A percentile compares a stretch with the other conserved stretches of the same genome.
Evolutionary conservation across 176 grass and related monocot species (phyloP).

Genomic region (Calamus simplicifolius): DNA sequence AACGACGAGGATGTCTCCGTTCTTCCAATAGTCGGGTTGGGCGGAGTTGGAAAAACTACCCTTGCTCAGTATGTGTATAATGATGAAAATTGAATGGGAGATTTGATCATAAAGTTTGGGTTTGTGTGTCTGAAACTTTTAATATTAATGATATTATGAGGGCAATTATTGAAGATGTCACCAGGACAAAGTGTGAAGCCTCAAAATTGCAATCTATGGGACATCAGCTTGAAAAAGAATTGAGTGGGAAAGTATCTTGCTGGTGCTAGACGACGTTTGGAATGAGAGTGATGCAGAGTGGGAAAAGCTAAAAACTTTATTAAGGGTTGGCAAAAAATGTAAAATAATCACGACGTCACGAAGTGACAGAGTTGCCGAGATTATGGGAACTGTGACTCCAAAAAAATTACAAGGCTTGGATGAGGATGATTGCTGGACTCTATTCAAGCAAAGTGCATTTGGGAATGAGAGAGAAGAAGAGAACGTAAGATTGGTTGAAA

Average conservation of each 20-base stretch:
- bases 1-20: neutral
- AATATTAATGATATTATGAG: too few species aligned
- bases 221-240: too few species aligned
- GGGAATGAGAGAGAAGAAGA: too few species aligned
- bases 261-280: too few species aligned
- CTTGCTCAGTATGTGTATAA: slow-evolving; percentile 10
- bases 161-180: too few species aligned
- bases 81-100: neutral
- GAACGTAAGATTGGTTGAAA: slow-evolving; percentile 3
- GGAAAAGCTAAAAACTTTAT: too few species aligned
- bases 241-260: too few species aligned
- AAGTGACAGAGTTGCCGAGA: neutral
- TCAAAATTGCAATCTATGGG: too few species aligned
- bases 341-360: slow-evolving; percentile 13
- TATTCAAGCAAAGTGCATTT: slow-evolving; percentile 4
- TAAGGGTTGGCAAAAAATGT: too few species aligned
- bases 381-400: neutral
- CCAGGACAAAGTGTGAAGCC: too few species aligned
- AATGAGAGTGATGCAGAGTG: too few species aligned
- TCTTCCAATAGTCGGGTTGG: slow-evolving; percentile 12
- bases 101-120: slow-evolving; percentile 2
- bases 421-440: slow-evolving; percentile 4
- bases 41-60: slow-evolving; percentile 19
- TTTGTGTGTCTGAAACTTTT: neutral
- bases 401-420: neutral